Evolutionary conservation across 2,329 filamentous ascomycete genomes (phyloP), one percentile per base, ranked within the genome.

Genomic region (Neopestalotiopsis rosae): DNA sequence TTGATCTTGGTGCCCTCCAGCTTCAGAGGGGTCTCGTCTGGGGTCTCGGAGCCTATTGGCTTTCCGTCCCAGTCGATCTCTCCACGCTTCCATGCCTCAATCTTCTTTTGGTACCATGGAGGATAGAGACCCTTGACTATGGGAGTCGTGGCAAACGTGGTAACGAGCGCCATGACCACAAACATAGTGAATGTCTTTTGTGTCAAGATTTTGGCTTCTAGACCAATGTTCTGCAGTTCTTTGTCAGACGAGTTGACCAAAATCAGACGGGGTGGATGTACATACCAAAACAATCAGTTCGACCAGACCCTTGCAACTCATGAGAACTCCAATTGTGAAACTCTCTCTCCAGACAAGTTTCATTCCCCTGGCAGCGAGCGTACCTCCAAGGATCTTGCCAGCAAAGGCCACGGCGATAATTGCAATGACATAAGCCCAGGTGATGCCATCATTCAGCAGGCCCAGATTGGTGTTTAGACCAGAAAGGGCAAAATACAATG

Each of bases 301-400:
- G 0, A 98, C 95, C 10, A 98, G 85, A 75, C 95, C 95, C 80
- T 98, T 98, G 81, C 95, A 98, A 81, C 94, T 97, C 95, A 98
- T 98, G 75, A 98, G 82, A 17, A 91, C 90, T 14, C 95, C 95
- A 73, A 98, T 96, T 1, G 94, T 90, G 40, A 97, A 88, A 68
- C 92, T 95, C 79, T 98, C 95, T 69, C 95, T 89, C 95, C 95
- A 98, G 1, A 97, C 87, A 65, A 98, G 84, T 32, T 92, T 94
- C 74, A 90, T 93, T 3, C 89, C 76, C 45, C 90, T 88, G 0
- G 95, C 94, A 7, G 95, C 94, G 1, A 97, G 69, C 0, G 94
- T 91, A 20, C 94, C 94, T 57, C 95, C 95, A 13, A 91, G 84
- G 65, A 98, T 92, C 79, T 98, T 98, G 63, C 91, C 94, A 28